A percentile compares a stretch with the other conserved stretches of the same genome.
These are phyloP conservation scores for Cladosporium sp. DNA, from an alignment of 2,329 filamentous ascomycete genomes.

Conservation along the genomic window DNA sequence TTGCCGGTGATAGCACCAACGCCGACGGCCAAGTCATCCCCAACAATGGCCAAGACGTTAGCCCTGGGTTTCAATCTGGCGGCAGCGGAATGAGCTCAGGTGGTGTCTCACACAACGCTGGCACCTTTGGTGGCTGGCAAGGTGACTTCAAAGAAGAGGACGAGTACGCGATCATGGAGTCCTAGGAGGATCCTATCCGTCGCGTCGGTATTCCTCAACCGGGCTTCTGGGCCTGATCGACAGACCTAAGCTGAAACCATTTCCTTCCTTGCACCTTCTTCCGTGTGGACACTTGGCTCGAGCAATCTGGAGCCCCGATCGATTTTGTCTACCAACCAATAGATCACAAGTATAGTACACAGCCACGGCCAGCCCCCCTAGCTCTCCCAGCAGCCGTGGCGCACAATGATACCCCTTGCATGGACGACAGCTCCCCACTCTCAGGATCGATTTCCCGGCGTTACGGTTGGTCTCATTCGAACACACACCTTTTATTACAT, in stretches of 20 bases:
- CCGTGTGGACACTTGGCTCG: conserved; percentile 4
- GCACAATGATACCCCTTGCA: conserved; percentile 14
- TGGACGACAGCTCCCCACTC: conserved; percentile 12
- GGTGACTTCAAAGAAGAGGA: conserved; percentile 88
- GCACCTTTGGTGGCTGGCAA: conserved; percentile 22
- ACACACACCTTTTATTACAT: background rate
- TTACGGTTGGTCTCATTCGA: conserved; percentile 2
- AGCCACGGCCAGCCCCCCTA: conserved; percentile 8
- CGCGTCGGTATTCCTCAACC: background rate
- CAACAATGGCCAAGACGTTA: conserved; percentile 33
- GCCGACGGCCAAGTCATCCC: conserved; percentile 49
- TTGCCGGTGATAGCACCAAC: conserved; percentile 72
- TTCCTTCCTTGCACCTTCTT: conserved; percentile 2
- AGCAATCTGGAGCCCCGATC: conserved; percentile 12
- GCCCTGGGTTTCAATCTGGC: conserved; percentile 57
- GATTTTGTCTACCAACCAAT: conserved; percentile 11
- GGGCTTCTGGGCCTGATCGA: conserved; percentile 1
- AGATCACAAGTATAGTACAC: conserved; percentile 13
- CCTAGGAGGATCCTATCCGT: conserved; percentile 6
- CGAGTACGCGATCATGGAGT: conserved; percentile 83
- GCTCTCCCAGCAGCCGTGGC: conserved; percentile 10
- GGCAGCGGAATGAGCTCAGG: conserved; percentile 57
- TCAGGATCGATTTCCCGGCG: conserved; percentile 9
- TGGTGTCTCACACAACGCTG: conserved; percentile 46
- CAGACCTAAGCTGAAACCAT: conserved; percentile 1